Evolutionary conservation across 1,284 basidiomycete genomes (phyloP), one percentile per base, ranked within the genome.

Genomic region (Salmacisia buchloeana): DNA sequence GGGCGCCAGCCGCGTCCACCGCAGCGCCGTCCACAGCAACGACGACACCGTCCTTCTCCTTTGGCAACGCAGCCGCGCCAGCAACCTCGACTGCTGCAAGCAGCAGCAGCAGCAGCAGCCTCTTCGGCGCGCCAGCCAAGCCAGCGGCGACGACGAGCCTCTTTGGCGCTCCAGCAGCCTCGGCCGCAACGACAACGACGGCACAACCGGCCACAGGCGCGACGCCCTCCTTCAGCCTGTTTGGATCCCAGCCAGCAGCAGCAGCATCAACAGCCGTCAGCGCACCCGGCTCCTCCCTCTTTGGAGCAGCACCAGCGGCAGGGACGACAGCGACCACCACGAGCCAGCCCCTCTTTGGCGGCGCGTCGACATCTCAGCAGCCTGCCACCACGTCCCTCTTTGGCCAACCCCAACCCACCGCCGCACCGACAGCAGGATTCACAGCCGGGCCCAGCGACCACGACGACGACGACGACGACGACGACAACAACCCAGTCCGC

Each of bases 1-100:
- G 72, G n/a, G 66, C 70, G 29, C 66, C 74, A 52, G 64, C 73
- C 25, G 29, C 58, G 36, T 39, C 58, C 7, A 33, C 56, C 27
- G 57, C 57, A 23, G 61, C 65, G 12, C 43, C 68, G n/a, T 23
- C 25, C 13, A 15, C 63, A 3, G 36, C 39, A 31, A 0, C 58
- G 21, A 23, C 43, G 15, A 9, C 67, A 63, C 35, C 60, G 63
- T 9, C 63, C 66, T 60, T 64, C 65, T 18, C 63, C 61, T 35
- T 60, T 68, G n/a, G 45, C 33, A 13, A 39, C 18, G 3, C 23
- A 59, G 46, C 52, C 54, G 35, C 57, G 59, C 1, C 31, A 23
- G 29, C 45, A 29, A 4, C 41, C 38, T 18, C 60, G 12, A 15
- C 45, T 21, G 41, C 62, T 1, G 4, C 5, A 15, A 52, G 39